phyloP scores from a whole-genome alignment of 2,329 filamentous ascomycete genomes.

The Neofusicoccum sp. region DNA sequence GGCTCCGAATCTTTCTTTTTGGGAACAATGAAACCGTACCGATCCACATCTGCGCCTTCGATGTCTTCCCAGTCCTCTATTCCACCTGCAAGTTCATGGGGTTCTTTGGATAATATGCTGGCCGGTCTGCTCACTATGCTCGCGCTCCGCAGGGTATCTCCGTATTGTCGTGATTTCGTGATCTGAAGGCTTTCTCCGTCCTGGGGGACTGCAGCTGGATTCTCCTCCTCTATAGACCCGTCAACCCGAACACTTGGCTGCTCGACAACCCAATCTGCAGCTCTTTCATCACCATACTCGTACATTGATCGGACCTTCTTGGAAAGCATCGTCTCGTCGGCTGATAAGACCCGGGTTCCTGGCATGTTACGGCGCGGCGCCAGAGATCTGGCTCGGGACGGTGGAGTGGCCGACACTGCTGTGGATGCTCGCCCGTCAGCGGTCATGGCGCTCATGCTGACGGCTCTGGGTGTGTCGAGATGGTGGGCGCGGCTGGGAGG shows the following conservation, averaged over 20 bases:
- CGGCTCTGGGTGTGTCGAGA: neutral
- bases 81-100: conserved; percentile 58
- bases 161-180: conserved; percentile 2
- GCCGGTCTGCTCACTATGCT: conserved; percentile 23
- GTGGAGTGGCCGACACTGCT: neutral
- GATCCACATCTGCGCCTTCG: conserved; percentile 58
- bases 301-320: conserved; percentile 64
- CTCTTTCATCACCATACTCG: conserved; percentile 58
- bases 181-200: conserved; percentile 4
- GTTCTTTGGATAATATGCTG: conserved; percentile 47
- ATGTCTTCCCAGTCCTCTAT: conserved; percentile 66
- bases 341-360: conserved; percentile 54
- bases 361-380: conserved; percentile 8
- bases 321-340: conserved; percentile 63
- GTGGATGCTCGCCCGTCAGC: neutral
- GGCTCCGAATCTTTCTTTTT: conserved; percentile 38
- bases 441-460: conserved; percentile 10
- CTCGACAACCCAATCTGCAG: conserved; percentile 42
- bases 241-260: conserved; percentile 9
- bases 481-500: neutral
- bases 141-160: conserved; percentile 28
- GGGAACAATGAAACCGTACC: conserved; percentile 63
- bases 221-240: conserved; percentile 8
- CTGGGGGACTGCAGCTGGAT: neutral
- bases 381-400: neutral